Base-by-base conservation (phyloP, 208 protist species). In the Leishmania tropica region DNA sequence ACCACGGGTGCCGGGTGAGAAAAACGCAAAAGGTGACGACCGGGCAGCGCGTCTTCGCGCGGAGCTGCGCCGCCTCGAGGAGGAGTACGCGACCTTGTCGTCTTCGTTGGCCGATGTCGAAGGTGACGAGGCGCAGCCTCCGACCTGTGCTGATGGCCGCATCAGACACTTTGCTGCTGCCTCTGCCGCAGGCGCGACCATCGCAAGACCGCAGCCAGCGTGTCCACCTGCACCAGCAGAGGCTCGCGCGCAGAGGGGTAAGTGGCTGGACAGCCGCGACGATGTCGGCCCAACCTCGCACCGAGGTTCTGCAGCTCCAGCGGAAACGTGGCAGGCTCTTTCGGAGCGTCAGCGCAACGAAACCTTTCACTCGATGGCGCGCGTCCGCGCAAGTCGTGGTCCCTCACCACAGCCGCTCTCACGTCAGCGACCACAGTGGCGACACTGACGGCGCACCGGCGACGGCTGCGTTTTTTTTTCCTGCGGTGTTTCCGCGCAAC, bases 241-340 rank as follows among this genome's bases (percentile, higher is more conserved):
- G 5, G 37, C 53, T 56, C 47, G 73, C 15, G 5, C 51, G n/a
- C 31, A 42, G 53, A 1, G 73, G 17, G 51, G 51, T 47, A 76
- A 62, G 73, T 17, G 51, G 73, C 24, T 64, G 21, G 73, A 51
- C 35, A 17, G 35, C 73, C n/a, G 73, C 35, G 35, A 24, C 19
- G 31, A 56, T 47, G 51, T 15, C 51, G 51, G 19, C 15, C 35
- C 31, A 62, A 31, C 53, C 15, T 42, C 73, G 5, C n/a, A 67
- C 7, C 37, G 31, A 8, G 56, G 56, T 31, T 78, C 75, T 28
- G 4, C 53, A 11, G 54, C 35, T 17, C 37, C 71, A 7, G 81
- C 68, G 28, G 78, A 40, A 6, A 85, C 82, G 73, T 85, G 82
- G 82, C 48, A 68, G 74, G 73, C 42, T 17, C 48, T 85, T 15